Evolutionary conservation across 129 eudicot genomes (phyloP).

Genomic region (Arctium lappa): DNA sequence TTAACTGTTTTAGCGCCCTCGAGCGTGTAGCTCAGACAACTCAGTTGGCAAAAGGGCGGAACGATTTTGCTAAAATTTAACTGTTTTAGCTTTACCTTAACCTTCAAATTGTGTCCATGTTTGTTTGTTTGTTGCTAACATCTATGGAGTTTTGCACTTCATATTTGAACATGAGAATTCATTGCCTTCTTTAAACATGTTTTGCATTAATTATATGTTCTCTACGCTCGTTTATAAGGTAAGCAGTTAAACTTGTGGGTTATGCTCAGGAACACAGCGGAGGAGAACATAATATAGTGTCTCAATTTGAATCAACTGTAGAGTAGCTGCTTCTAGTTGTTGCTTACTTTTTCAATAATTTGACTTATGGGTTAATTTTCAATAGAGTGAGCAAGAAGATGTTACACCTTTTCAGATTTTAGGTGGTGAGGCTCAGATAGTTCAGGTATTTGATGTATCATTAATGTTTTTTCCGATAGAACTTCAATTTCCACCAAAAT

Average conservation of each 20-base stretch:
- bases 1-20: too few species aligned
- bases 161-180: neutral
- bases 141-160: neutral
- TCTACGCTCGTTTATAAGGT: neutral
- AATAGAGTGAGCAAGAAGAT: conserved; percentile 85
- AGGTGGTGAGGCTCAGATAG: conserved; percentile 98
- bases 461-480: neutral
- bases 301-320: neutral
- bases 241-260: neutral
- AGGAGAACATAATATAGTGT: neutral
- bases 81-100: conserved; percentile 4
- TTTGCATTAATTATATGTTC: conserved; percentile 8
- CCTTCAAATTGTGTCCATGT: conserved; percentile 13
- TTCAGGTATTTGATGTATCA: conserved; percentile 54
- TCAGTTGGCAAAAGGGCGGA: too few species aligned
- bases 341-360: conserved; percentile 1
- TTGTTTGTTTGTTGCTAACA: neutral
- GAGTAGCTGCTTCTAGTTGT: conserved; percentile 5
- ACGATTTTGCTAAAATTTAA: neutral
- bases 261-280: neutral
- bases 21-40: too few species aligned
- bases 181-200: neutral
- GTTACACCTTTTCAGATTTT: conserved; percentile 89
- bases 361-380: conserved; percentile 21
- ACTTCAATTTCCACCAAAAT: neutral